Percentiles rank a stretch among this genome's conserved stretches.
phyloP scores from a whole-genome alignment of 345 rosid genomes.

The Brassica cretica region DNA sequence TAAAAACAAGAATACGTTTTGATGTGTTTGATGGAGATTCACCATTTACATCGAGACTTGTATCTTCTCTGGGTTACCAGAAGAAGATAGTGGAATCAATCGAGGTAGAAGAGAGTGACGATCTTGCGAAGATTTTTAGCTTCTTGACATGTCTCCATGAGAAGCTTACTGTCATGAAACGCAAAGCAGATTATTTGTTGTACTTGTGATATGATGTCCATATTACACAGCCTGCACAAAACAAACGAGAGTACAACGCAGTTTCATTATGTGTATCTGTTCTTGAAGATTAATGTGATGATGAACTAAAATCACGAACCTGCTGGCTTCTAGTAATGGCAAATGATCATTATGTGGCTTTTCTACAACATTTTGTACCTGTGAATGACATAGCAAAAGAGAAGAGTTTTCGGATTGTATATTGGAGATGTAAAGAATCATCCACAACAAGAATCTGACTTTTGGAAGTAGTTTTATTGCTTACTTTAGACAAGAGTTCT shows the following conservation, averaged over 20 bases:
- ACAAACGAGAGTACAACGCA: background rate
- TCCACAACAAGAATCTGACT: background rate
- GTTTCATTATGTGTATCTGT: background rate
- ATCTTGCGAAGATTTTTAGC: conserved; percentile 91
- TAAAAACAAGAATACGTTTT: conserved; percentile 24
- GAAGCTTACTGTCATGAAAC: conserved; percentile 87
- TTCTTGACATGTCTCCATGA: conserved; percentile 96
- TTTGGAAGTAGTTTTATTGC: background rate
- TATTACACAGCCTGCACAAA: conserved; percentile 78
- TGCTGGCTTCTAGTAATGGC: conserved; percentile 82
- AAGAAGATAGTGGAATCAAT: conserved; percentile 43
- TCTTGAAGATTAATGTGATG: conserved; percentile 12
- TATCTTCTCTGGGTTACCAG: background rate
- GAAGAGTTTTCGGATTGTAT: background rate
- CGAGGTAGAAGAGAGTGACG: conserved; percentile 90
- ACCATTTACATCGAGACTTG: conserved; percentile 26
- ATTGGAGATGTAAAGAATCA: background rate
- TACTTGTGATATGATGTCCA: conserved; percentile 94
- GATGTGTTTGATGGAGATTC: conserved; percentile 2
- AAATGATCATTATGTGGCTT: conserved; percentile 81
- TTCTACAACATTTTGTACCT: conserved; percentile 82
- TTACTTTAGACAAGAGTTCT: background rate
- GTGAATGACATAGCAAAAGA: conserved; percentile 20
- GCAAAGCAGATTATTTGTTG: conserved; percentile 99
- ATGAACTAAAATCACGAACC: conserved; percentile 39